phyloP scores from a whole-genome alignment of 140 eudicot species.

The Ambrosia hybrid region DNA sequence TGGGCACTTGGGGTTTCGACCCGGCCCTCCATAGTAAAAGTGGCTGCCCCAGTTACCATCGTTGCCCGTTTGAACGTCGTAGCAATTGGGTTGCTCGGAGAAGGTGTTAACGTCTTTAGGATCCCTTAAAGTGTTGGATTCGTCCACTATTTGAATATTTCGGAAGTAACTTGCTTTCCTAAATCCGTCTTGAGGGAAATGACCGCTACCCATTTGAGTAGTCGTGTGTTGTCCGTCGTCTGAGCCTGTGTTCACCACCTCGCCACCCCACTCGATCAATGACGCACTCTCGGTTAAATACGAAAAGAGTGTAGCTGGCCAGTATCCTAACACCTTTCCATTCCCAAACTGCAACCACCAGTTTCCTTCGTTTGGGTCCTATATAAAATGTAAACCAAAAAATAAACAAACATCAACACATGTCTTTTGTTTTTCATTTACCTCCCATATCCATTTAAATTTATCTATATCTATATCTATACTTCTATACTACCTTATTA shows the following conservation, averaged over 20 bases:
- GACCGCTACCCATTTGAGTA: slow-evolving; percentile 95
- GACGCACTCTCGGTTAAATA: slow-evolving; percentile 72
- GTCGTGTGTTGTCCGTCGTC: slow-evolving; percentile 80
- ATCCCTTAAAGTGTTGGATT: slow-evolving; percentile 58
- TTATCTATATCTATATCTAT: too few species aligned
- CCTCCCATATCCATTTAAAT: too few species aligned
- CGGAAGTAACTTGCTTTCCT: slow-evolving; percentile 49
- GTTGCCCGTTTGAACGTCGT: slow-evolving; percentile 55
- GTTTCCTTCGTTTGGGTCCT: slow-evolving; percentile 44
- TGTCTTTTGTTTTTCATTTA: too few species aligned
- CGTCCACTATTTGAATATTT: slow-evolving; percentile 72
- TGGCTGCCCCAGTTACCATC: slow-evolving; percentile 68
- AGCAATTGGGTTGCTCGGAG: slow-evolving; percentile 73
- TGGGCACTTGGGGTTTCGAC: slow-evolving; percentile 29
- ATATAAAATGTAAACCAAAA: background rate
- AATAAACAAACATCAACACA: background rate
- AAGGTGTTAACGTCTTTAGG: slow-evolving; percentile 55
- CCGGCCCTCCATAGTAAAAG: slow-evolving; percentile 77
- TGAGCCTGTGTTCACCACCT: slow-evolving; percentile 72
- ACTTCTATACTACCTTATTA: too few species aligned
- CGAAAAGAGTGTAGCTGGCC: slow-evolving; percentile 73
- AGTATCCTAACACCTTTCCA: slow-evolving; percentile 69
- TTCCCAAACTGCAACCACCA: slow-evolving; percentile 71
- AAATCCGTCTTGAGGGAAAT: slow-evolving; percentile 76
- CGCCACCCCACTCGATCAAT: slow-evolving; percentile 91